phyloP scores from a whole-genome alignment of 2,329 filamentous ascomycete genomes.

The Colletotrichum liaoningense region DNA sequence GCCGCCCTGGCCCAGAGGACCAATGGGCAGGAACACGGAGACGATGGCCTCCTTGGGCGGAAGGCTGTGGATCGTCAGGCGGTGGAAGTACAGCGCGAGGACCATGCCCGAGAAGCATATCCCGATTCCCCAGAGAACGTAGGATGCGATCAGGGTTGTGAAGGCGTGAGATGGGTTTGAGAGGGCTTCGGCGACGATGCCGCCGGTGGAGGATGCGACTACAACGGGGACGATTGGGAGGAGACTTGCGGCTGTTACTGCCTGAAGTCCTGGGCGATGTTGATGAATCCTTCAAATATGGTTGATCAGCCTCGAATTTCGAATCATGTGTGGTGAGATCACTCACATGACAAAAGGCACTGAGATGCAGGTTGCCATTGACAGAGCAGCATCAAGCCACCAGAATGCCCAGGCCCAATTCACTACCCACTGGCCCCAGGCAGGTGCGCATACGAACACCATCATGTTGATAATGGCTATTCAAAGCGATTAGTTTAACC shows the following conservation, averaged over 20 bases:
- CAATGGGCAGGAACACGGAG: constrained; percentile 74
- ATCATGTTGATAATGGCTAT: constrained; percentile 72
- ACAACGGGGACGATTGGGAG: constrained; percentile 76
- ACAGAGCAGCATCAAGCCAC: constrained; percentile 67
- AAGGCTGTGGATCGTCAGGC: constrained; percentile 73
- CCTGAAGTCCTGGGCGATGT: constrained; percentile 59
- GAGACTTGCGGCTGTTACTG: constrained; percentile 73
- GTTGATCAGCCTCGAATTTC: neutral
- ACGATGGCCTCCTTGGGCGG: constrained; percentile 76
- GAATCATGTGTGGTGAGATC: neutral
- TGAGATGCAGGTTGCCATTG: constrained; percentile 64
- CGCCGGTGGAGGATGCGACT: constrained; percentile 73
- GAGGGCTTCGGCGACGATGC: constrained; percentile 42
- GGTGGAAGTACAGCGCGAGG: constrained; percentile 76
- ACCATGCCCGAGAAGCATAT: constrained; percentile 69
- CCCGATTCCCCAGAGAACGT: constrained; percentile 76
- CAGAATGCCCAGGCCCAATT: constrained; percentile 67
- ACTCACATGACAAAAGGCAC: constrained; percentile 67
- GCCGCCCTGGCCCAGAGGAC: constrained; percentile 74
- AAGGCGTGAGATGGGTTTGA: constrained; percentile 22
- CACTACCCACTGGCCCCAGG: constrained; percentile 70
- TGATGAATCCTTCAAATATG: constrained; percentile 46
- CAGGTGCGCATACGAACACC: constrained; percentile 65
- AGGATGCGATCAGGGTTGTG: constrained; percentile 72
- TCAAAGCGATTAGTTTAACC: constrained; percentile 28